Percentiles rank a stretch among this genome's conserved stretches.
Conservation (phyloP, 73 alveolate genomes). For the Tetrahymena malaccensis region DNA sequence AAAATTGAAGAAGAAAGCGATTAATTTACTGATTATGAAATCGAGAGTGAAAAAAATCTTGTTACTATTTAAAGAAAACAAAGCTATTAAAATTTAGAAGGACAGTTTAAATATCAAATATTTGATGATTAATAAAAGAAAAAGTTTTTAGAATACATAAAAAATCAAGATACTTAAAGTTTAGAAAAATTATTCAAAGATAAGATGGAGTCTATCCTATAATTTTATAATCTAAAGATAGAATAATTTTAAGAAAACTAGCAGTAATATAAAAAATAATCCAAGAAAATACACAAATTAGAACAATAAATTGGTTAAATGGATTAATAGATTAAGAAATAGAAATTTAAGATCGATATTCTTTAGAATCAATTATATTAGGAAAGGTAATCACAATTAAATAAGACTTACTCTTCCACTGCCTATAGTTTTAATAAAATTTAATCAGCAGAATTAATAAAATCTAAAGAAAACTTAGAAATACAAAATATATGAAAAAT, state of each 20-base stretch:
- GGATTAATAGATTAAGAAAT: not conserved
- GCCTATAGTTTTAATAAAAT: not conserved
- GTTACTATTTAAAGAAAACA: no score
- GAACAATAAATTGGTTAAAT: not conserved
- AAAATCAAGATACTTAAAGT: not conserved
- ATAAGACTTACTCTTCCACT: not conserved
- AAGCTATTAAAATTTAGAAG: not conserved
- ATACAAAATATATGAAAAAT: not conserved
- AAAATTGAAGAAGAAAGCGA: not conserved
- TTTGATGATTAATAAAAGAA: not conserved
- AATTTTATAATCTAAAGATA: no score
- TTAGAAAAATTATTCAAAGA: not conserved
- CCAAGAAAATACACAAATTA: no score
- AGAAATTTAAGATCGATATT: not conserved
- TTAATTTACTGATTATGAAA: not conserved
- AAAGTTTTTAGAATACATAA: not conserved
- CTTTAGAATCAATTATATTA: not conserved
- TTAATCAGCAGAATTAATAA: not conserved
- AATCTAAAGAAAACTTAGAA: not conserved
- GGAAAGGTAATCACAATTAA: not conserved
- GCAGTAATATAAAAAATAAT: no score
- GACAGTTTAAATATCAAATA: not conserved
- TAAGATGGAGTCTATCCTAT: not conserved
- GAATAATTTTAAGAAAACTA: not conserved
- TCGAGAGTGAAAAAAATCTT: not conserved